A percentile compares a stretch with the other conserved stretches of the same genome.
Conservation (phyloP, 768 basidiomycete species). For the Psilocybe cubensis region DNA sequence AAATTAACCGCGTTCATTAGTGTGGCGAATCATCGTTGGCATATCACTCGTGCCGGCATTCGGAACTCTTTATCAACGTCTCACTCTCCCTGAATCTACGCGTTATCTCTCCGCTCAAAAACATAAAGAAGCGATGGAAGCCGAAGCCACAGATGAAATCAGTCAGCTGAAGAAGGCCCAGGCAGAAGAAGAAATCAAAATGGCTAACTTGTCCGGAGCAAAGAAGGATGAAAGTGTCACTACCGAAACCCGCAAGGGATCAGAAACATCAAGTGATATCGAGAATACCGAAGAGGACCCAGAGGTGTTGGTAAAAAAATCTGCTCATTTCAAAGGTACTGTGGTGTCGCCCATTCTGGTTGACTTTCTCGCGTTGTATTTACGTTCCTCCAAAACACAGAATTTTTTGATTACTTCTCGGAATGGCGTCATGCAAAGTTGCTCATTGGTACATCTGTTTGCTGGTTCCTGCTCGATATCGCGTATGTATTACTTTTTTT, state of each 20-base stretch:
- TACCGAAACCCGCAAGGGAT: not conserved
- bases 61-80: conserved; percentile 73
- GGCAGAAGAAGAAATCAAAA: conserved; percentile 2
- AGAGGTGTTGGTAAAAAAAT: conserved; percentile 37
- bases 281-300: conserved; percentile 6
- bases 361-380: not conserved
- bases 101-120: conserved; percentile 51
- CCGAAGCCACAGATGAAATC: conserved; percentile 26
- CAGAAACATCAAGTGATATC: not conserved
- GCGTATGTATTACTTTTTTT: conserved; percentile 41
- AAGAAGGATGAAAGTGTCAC: not conserved
- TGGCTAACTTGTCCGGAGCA: not conserved
- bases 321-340: conserved; percentile 55
- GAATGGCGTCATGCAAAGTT: conserved; percentile 73
- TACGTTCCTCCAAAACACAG: conserved; percentile 38
- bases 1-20: conserved; percentile 26
- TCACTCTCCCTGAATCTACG: conserved; percentile 72
- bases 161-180: conserved; percentile 29
- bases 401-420: conserved; percentile 69
- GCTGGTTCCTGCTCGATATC: conserved; percentile 81
- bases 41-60: conserved; percentile 77
- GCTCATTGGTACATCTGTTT: conserved; percentile 65
- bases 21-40: conserved; percentile 79
- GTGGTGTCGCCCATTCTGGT: not conserved
- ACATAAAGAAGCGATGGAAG: conserved; percentile 27